A percentile compares a stretch with the other conserved stretches of the same genome.
phyloP scores from a whole-genome alignment of 1,284 basidiomycete genomes.

The Sanghuangporus sanghuang region DNA sequence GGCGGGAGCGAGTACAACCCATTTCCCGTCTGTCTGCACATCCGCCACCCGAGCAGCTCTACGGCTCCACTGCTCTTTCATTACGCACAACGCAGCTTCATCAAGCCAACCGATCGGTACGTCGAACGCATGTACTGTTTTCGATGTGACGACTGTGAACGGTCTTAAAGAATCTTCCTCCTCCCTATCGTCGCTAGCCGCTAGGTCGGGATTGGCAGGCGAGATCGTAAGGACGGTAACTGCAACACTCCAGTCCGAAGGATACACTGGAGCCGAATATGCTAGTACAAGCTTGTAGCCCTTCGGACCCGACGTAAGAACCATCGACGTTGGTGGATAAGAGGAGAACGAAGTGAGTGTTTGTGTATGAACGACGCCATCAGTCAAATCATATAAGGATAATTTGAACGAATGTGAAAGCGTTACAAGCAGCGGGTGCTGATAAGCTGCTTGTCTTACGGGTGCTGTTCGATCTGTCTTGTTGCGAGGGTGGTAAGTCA shows the following conservation, averaged over 20 bases:
- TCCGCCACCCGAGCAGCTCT: constrained; percentile 63
- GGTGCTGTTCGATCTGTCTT: constrained; percentile 35
- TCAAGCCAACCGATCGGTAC: constrained; percentile 69
- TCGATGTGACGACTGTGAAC: constrained; percentile 46
- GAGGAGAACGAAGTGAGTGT: constrained; percentile 69
- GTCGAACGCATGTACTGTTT: constrained; percentile 63
- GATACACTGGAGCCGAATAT: constrained; percentile 73
- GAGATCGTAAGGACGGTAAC: constrained; percentile 66
- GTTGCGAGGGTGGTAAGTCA: constrained; percentile 44
- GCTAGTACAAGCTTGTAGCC: constrained; percentile 67
- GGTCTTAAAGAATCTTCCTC: constrained; percentile 20
- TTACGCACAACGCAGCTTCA: constrained; percentile 49
- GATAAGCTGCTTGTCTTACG: constrained; percentile 63
- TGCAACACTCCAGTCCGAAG: constrained; percentile 74
- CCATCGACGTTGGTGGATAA: constrained; percentile 65
- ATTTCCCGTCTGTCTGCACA: constrained; percentile 76
- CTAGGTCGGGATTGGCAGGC: constrained; percentile 18
- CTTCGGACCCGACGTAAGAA: constrained; percentile 53
- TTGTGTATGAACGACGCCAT: constrained; percentile 45
- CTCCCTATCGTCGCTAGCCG: constrained; percentile 9
- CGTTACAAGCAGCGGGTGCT: constrained; percentile 70
- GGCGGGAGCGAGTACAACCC: constrained; percentile 70
- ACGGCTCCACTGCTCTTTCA: constrained; percentile 71
- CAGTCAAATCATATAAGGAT: constrained; percentile 61
- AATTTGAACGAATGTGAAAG: constrained; percentile 62